Evolutionary conservation across 164 flowering plant species (phyloP).

Genomic region (Stephania cephalantha): DNA sequence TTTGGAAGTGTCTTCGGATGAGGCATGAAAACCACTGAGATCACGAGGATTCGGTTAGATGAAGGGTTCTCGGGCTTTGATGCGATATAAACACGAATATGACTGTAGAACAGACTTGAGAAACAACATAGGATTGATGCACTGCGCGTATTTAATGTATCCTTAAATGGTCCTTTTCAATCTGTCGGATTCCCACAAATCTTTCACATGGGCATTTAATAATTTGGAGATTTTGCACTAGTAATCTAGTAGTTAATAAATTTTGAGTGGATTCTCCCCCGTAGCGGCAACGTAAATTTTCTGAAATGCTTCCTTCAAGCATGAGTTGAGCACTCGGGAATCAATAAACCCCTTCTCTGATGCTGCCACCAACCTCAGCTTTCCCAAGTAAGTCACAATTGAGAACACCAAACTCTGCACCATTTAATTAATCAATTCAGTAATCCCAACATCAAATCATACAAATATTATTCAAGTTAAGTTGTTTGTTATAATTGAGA

Average conservation of each 20-base stretch:
- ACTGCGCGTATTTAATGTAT: neutral
- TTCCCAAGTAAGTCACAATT: conserved; percentile 10
- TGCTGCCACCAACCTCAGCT: conserved; percentile 9
- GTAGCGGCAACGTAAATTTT: conserved; percentile 4
- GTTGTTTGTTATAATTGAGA: too few relatives aligned
- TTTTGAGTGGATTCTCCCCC: conserved; percentile 1
- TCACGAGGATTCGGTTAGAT: too few relatives aligned
- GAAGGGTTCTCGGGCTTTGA: too few relatives aligned
- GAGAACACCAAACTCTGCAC: conserved; percentile 9
- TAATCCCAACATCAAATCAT: too few relatives aligned
- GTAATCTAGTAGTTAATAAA: neutral
- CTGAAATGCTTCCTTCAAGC: conserved; percentile 9
- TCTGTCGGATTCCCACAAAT: neutral
- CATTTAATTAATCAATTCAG: neutral
- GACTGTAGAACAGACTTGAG: neutral
- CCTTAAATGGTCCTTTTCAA: neutral
- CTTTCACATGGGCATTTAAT: neutral
- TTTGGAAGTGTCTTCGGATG: too few relatives aligned
- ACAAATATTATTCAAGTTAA: too few relatives aligned
- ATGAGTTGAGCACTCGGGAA: conserved; percentile 4
- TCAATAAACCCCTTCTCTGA: conserved; percentile 6
- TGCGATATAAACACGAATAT: too few relatives aligned
- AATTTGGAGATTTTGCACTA: neutral
- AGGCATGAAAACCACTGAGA: too few relatives aligned
- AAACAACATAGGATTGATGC: neutral